Conservation (phyloP, 495 filamentous ascomycete species). For the Penicillium alfredii region DNA sequence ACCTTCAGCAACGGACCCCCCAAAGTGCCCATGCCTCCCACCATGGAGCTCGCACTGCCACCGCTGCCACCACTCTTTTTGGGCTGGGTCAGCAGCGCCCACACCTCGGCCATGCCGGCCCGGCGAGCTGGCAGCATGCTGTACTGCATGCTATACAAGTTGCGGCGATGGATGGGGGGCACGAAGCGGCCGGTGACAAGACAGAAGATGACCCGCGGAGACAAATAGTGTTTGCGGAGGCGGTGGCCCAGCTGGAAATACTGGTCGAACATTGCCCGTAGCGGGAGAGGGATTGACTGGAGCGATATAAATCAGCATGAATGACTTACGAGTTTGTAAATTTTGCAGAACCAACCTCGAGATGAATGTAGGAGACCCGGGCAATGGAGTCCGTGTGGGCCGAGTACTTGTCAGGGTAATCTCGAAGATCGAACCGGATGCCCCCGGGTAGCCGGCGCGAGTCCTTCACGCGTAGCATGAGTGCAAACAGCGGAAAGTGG, state of each 20-base stretch:
- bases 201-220: slow-evolving; percentile 77
- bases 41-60: slow-evolving; percentile 22
- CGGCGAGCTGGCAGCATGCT: slow-evolving; percentile 88
- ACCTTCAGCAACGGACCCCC: slow-evolving; percentile 31
- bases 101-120: slow-evolving; percentile 77
- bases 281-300: slow-evolving; percentile 82
- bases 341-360: slow-evolving; percentile 55
- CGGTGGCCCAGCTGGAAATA: slow-evolving; percentile 93
- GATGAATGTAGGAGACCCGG: slow-evolving; percentile 67
- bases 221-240: slow-evolving; percentile 91
- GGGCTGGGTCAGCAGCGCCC: slow-evolving; percentile 63
- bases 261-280: slow-evolving; percentile 89
- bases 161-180: slow-evolving; percentile 87
- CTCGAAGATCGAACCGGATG: slow-evolving; percentile 82
- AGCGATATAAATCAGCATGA: neutral
- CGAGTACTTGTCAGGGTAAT: slow-evolving; percentile 34
- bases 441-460: slow-evolving; percentile 86
- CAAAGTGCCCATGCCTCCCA: slow-evolving; percentile 23
- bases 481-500: slow-evolving; percentile 94
- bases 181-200: slow-evolving; percentile 85
- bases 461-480: slow-evolving; percentile 96
- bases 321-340: too few species aligned
- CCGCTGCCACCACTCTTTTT: slow-evolving; percentile 29
- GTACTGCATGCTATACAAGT: slow-evolving; percentile 95
- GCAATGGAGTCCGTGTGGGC: slow-evolving; percentile 18